phyloP scores from a whole-genome alignment of 495 filamentous ascomycete species.

The Penicillium coffeae region DNA sequence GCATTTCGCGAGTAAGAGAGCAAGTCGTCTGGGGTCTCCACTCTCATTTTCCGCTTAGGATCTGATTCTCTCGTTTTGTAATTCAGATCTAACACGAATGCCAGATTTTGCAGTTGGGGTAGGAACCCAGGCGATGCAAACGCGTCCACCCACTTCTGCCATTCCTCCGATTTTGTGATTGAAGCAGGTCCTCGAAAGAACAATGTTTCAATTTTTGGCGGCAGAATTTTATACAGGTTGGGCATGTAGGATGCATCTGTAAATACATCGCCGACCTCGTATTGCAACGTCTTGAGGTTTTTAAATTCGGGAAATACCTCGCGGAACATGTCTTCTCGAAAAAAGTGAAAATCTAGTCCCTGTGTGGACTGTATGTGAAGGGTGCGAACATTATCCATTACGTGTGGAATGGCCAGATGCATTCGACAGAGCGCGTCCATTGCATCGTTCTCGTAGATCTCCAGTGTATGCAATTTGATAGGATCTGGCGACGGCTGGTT shows the following conservation, averaged over 20 bases:
- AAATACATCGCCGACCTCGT: constrained; percentile 24
- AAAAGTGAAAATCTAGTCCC: constrained; percentile 13
- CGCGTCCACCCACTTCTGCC: constrained; percentile 17
- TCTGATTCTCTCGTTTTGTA: not conserved
- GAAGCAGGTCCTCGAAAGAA: constrained; percentile 21
- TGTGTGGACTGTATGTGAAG: constrained; percentile 20
- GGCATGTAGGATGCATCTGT: constrained; percentile 10
- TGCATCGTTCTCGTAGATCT: constrained; percentile 25
- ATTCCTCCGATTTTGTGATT: constrained; percentile 13
- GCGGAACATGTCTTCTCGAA: constrained; percentile 4
- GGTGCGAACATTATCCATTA: constrained; percentile 14
- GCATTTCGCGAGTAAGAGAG: constrained; percentile 12
- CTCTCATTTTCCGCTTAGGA: not conserved
- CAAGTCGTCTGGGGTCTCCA: constrained; percentile 5
- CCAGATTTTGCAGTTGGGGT: constrained; percentile 15
- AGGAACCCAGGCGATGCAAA: constrained; percentile 14
- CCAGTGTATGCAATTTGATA: constrained; percentile 13
- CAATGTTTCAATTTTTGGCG: constrained; percentile 16
- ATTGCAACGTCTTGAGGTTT: constrained; percentile 15
- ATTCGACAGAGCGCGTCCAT: constrained; percentile 21
- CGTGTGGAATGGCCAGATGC: constrained; percentile 17
- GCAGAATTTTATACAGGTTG: constrained; percentile 12
- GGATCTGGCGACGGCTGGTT: constrained; percentile 5
- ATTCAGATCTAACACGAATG: constrained; percentile 21
- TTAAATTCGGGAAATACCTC: constrained; percentile 10